Evolutionary conservation across 345 rosid species (phyloP), one percentile per base, ranked within the genome.

Genomic region (Murraya paniculata): DNA sequence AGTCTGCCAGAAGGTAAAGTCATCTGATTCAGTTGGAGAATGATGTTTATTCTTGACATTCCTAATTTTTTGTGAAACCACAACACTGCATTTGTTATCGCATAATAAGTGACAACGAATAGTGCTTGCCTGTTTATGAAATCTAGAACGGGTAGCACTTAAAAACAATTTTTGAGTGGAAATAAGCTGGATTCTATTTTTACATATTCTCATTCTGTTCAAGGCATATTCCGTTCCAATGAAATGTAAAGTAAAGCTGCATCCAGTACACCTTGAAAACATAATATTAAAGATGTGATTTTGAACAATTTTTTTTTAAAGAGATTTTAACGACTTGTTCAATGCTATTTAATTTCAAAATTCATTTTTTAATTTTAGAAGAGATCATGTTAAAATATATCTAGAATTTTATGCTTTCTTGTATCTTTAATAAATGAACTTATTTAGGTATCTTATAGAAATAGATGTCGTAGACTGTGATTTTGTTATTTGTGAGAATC

Each of bases 1-100:
- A 18, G 97, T 92, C 78, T 90, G 87, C 79, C 92, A 89, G 79
- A 92, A 89, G 97, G 97, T 92, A 88, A 77, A 72, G 30, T 41
- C 36, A 48, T 67, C 61, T 24, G 58, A 76, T 78, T 75, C 57
- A 9, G 53, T 58, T 10, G 31, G 18, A 19, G 45, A 48, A 33
- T 41, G 55, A 22, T 55, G 59, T 76, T 62, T 68, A 39, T 69
- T 61, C 41, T 24, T 62, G 68, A n/a, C 50, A 13, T 64, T 30
- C 25, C 45, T n/a, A 31, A 24, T 55, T 25, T 55, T 35, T 35
- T 11, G 50, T 33, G 5, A 24, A 19, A 39, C 41, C 18, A 18
- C 2, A 57, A n/a, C 38, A 39, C 6, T 58, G 22, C 62, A n/a
- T 19, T 24, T 39, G 30, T 77, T 55, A 9, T 56, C 16, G 21